Conservation (phyloP, 2,329 filamentous ascomycete species). For the Cordyceps cicadae region DNA sequence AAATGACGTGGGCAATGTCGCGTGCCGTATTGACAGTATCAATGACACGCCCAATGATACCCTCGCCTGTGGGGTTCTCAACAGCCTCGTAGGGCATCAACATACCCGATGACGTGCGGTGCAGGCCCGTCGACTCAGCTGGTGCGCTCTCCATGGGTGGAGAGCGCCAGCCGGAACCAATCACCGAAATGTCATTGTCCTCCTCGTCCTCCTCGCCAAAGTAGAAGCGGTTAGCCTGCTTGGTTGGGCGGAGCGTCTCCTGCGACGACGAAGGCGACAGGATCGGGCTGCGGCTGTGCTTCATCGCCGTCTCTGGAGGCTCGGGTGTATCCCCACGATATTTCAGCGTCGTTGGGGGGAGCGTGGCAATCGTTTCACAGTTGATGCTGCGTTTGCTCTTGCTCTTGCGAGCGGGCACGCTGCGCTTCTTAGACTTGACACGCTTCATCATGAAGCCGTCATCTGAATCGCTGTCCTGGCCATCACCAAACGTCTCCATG, state of each 20-base stretch:
- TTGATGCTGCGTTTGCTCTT: constrained; percentile 31
- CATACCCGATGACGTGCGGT: constrained; percentile 78
- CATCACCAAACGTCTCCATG: constrained; percentile 42
- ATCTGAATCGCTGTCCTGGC: constrained; percentile 60
- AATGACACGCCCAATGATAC: constrained; percentile 69
- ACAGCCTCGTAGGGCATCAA: constrained; percentile 80
- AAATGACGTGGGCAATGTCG: constrained; percentile 63
- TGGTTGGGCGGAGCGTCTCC: constrained; percentile 68
- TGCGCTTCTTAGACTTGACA: constrained; percentile 47
- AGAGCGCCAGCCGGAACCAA: constrained; percentile 26
- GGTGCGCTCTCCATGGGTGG: constrained; percentile 28
- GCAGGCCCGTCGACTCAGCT: constrained; percentile 53
- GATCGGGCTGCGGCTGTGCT: constrained; percentile 47
- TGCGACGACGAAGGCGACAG: constrained; percentile 71
- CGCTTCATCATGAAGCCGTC: constrained; percentile 80
- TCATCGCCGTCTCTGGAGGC: constrained; percentile 51
- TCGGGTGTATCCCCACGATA: constrained; percentile 72
- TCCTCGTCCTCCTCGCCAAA: constrained; percentile 52
- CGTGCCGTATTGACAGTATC: constrained; percentile 70
- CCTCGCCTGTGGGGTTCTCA: constrained; percentile 50
- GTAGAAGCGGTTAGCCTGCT: constrained; percentile 55
- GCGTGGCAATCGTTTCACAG: constrained; percentile 72
- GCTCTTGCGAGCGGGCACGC: constrained; percentile 29
- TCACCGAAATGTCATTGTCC: constrained; percentile 29
- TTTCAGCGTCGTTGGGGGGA: constrained; percentile 82